These are phyloP conservation scores for Dendrocalamus sinicus DNA, from an alignment of 176 grass and related monocot species.

Conservation along the genomic window DNA sequence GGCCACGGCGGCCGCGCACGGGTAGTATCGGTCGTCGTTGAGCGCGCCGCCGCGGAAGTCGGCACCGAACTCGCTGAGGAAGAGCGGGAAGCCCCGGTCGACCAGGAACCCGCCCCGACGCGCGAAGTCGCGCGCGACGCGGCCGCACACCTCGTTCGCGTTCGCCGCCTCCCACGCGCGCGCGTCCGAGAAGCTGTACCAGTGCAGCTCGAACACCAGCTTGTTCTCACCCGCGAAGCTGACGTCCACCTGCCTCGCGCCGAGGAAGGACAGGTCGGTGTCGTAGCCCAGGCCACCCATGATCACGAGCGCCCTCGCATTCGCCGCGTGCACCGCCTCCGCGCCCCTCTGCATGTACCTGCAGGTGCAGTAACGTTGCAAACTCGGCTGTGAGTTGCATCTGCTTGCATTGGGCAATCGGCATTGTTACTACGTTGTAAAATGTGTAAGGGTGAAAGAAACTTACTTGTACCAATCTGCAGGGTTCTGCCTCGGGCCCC, in stretches of 20 bases:
- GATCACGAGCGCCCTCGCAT: conserved; percentile 62
- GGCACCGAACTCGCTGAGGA: conserved; percentile 77
- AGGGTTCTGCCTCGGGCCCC: conserved; percentile 70
- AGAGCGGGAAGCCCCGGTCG: conserved; percentile 49
- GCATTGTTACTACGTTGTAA: too few species aligned
- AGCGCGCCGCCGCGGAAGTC: conserved; percentile 52
- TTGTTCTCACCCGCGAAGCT: conserved; percentile 49
- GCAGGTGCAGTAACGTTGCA: background rate
- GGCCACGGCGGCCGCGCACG: conserved; percentile 45
- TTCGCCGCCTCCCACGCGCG: conserved; percentile 47
- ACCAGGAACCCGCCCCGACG: conserved; percentile 61
- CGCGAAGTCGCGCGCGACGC: conserved; percentile 27
- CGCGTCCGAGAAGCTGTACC: conserved; percentile 70
- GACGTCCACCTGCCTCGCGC: conserved; percentile 35
- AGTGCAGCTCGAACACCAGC: conserved; percentile 75
- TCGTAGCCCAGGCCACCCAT: conserved; percentile 68
- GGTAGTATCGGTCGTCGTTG: conserved; percentile 56
- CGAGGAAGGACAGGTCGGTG: conserved; percentile 67
- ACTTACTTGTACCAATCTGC: conserved; percentile 71
- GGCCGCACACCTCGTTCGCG: conserved; percentile 68
- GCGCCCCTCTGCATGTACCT: conserved; percentile 93
- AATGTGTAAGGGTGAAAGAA: background rate
- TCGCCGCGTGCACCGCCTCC: conserved; percentile 77
- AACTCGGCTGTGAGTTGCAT: background rate
- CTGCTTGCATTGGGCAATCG: background rate